Conservation (phyloP, 805 yeast genomes). For the Starmerella apicola region DNA sequence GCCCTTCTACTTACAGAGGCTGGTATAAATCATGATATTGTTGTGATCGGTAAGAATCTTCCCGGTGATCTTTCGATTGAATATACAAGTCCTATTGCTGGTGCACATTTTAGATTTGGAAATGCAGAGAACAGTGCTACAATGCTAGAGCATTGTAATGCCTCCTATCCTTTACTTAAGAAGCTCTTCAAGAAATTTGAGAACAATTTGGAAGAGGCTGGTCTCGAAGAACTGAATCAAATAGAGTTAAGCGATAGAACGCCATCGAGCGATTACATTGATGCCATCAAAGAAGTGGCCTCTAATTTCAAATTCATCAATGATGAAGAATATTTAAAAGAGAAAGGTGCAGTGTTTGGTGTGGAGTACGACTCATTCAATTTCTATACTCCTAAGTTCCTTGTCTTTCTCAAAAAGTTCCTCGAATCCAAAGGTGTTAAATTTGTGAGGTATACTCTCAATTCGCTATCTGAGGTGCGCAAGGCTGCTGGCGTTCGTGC, state of each 20-base stretch:
- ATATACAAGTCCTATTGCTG: constrained; percentile 77
- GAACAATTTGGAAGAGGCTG: constrained; percentile 31
- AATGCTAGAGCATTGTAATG: constrained; percentile 41
- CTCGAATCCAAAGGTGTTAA: constrained; percentile 38
- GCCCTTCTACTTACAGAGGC: constrained; percentile 37
- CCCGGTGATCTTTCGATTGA: constrained; percentile 70
- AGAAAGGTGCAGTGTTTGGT: constrained; percentile 42
- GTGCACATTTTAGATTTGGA: constrained; percentile 43
- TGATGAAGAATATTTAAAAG: constrained; percentile 33
- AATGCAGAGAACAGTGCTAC: constrained; percentile 47
- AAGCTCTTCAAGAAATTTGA: constrained; percentile 38
- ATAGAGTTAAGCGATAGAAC: constrained; percentile 45
- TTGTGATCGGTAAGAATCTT: constrained; percentile 49
- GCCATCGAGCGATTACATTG: constrained; percentile 38
- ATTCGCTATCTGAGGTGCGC: constrained; percentile 45
- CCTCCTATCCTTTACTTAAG: constrained; percentile 41
- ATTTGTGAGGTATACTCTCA: constrained; percentile 36
- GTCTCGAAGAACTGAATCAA: constrained; percentile 44
- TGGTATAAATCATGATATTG: constrained; percentile 33
- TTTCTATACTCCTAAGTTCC: constrained; percentile 58
- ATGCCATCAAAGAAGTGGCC: constrained; percentile 38
- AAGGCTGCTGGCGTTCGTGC: constrained; percentile 8
- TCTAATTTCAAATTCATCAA: constrained; percentile 34
- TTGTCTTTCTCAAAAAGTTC: constrained; percentile 36
- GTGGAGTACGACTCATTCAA: constrained; percentile 48